Evolutionary conservation across 495 filamentous ascomycete genomes (phyloP).

Genomic region (Hyphodiscus hymeniophilus): DNA sequence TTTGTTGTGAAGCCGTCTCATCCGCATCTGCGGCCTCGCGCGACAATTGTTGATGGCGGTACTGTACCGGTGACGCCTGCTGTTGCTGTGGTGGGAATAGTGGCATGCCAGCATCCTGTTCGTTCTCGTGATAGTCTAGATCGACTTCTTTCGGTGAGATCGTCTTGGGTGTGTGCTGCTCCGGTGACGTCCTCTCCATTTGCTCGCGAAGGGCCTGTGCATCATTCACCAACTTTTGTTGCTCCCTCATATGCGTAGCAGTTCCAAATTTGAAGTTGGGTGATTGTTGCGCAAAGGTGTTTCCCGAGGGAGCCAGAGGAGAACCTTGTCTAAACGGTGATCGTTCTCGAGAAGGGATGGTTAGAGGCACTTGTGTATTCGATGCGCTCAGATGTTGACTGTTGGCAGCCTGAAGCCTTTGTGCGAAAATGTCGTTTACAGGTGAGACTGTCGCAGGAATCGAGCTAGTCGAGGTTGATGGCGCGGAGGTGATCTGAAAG

Average conservation of each 20-base stretch:
- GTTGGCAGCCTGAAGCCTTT: conserved; percentile 71
- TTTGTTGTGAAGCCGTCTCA: conserved; percentile 26
- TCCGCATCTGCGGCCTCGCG: conserved; percentile 16
- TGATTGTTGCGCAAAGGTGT: conserved; percentile 31
- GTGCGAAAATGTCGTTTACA: conserved; percentile 59
- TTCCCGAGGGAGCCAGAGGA: conserved; percentile 47
- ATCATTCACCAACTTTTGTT: conserved; percentile 51
- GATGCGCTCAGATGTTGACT: conserved; percentile 61
- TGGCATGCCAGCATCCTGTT: conserved; percentile 59
- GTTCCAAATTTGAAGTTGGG: conserved; percentile 42
- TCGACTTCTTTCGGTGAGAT: conserved; percentile 95
- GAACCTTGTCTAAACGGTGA: conserved; percentile 82
- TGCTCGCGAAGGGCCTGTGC: conserved; percentile 44
- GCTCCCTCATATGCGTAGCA: conserved; percentile 49
- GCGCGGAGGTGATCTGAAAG: conserved; percentile 44
- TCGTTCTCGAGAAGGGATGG: conserved; percentile 50
- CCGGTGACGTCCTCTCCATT: conserved; percentile 31
- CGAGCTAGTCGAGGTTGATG: conserved; percentile 35
- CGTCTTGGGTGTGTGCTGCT: conserved; percentile 61
- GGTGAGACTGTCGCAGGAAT: conserved; percentile 33
- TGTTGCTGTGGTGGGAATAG: conserved; percentile 51
- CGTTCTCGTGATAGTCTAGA: conserved; percentile 70
- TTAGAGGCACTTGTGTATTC: conserved; percentile 31
- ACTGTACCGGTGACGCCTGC: conserved; percentile 5
- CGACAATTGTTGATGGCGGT: conserved; percentile 7